A percentile compares a stretch with the other conserved stretches of the same genome.
These are phyloP conservation scores for Aspergillus luchuensis DNA, from an alignment of 2,329 filamentous ascomycete species.

Conservation along the genomic window DNA sequence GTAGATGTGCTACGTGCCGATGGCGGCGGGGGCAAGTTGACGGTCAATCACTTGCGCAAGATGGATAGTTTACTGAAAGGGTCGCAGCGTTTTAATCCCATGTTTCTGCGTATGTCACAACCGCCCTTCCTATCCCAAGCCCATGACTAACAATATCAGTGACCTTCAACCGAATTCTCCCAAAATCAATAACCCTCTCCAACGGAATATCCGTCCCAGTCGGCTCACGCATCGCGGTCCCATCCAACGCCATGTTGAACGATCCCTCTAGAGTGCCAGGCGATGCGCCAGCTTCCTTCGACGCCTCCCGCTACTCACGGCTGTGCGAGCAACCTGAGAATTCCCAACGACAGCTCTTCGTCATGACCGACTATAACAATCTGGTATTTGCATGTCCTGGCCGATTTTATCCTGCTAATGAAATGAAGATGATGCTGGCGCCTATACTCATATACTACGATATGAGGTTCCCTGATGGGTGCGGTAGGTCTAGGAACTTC, in stretches of 20 bases:
- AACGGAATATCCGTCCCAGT: slow-evolving; percentile 22
- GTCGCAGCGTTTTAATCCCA: slow-evolving; percentile 21
- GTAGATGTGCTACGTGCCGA: slow-evolving; percentile 12
- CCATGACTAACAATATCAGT: slow-evolving; percentile 8
- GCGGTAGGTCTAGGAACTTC: not conserved
- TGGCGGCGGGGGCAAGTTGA: slow-evolving; percentile 17
- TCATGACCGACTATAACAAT: slow-evolving; percentile 19
- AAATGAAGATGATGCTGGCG: slow-evolving; percentile 32
- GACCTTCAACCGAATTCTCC: slow-evolving; percentile 21
- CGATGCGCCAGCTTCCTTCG: slow-evolving; percentile 15
- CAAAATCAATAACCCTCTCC: slow-evolving; percentile 20
- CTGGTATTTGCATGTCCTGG: slow-evolving; percentile 39
- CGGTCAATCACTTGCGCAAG: slow-evolving; percentile 15
- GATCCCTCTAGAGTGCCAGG: slow-evolving; percentile 19
- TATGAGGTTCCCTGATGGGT: not conserved
- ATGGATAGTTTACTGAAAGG: slow-evolving; percentile 31
- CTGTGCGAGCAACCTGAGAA: slow-evolving; percentile 17
- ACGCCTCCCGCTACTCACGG: slow-evolving; percentile 27
- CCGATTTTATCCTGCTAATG: slow-evolving; percentile 33
- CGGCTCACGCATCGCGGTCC: slow-evolving; percentile 19
- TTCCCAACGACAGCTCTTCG: slow-evolving; percentile 19
- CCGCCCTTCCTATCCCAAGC: no score
- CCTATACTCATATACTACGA: slow-evolving; percentile 6
- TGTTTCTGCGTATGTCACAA: slow-evolving; percentile 14
- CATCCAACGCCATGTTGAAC: slow-evolving; percentile 24